These are phyloP conservation scores for Paraphaeosphaeria minitans DNA, from an alignment of 2,329 filamentous ascomycete species.

Conservation along the genomic window DNA sequence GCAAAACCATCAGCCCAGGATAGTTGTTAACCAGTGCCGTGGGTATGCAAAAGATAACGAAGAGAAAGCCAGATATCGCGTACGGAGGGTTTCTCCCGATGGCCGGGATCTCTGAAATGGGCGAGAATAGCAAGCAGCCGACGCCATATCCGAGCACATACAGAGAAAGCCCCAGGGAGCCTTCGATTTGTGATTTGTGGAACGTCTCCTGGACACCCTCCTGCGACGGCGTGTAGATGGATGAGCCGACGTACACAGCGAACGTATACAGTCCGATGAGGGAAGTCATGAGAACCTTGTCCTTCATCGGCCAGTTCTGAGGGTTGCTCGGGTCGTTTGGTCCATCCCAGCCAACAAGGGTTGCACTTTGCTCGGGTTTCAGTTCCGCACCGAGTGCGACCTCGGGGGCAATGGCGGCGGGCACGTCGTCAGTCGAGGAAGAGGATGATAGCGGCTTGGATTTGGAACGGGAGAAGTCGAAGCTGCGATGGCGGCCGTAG, in stretches of 20 bases:
- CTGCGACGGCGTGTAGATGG: slow-evolving; percentile 50
- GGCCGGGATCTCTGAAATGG: slow-evolving; percentile 59
- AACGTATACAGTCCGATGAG: slow-evolving; percentile 55
- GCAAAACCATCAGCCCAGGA: slow-evolving; percentile 61
- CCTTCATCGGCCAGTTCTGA: background rate
- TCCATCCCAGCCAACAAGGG: no score
- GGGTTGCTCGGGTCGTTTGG: background rate
- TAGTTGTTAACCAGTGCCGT: slow-evolving; percentile 65
- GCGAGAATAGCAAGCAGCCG: slow-evolving; percentile 57
- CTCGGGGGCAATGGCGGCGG: no score
- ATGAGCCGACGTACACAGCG: slow-evolving; percentile 56
- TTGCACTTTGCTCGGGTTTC: no score
- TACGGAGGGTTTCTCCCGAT: slow-evolving; percentile 70
- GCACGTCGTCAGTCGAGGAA: no score
- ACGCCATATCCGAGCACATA: slow-evolving; percentile 75
- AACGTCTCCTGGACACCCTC: slow-evolving; percentile 56
- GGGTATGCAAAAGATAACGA: slow-evolving; percentile 67
- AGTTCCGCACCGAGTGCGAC: no score
- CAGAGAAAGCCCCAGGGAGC: slow-evolving; percentile 75
- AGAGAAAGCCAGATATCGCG: slow-evolving; percentile 66
- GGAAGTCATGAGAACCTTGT: background rate
- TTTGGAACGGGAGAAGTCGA: no score
- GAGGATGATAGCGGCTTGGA: no score
- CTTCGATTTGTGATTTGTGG: slow-evolving; percentile 60
- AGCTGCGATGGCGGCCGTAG: no score